phyloP scores from a whole-genome alignment of 2,329 filamentous ascomycete genomes.

The Diaporthe citri region DNA sequence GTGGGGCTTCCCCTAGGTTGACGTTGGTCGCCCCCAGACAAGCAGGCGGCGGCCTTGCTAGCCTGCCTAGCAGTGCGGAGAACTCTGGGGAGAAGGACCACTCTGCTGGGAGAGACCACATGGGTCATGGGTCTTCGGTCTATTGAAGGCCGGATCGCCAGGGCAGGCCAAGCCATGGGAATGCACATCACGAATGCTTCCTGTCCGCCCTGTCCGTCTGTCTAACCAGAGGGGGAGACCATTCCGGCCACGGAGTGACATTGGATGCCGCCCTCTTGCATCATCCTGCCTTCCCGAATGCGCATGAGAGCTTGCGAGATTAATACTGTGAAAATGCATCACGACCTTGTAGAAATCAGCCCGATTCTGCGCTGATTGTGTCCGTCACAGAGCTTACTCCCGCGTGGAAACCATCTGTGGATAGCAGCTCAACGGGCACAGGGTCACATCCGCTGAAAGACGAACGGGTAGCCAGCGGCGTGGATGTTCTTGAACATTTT shows the following conservation, averaged over 20 bases:
- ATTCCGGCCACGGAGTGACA: background rate
- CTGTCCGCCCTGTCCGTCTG: background rate
- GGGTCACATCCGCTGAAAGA: background rate
- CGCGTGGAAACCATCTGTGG: too few relatives aligned
- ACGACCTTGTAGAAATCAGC: background rate
- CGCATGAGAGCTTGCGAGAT: background rate
- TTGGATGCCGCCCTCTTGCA: background rate
- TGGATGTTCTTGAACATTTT: background rate
- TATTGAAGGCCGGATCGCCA: constrained; percentile 28
- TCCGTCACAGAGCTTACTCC: background rate
- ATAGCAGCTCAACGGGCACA: background rate
- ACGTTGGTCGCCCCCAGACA: constrained; percentile 12
- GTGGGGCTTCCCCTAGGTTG: constrained; percentile 27
- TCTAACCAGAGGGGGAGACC: background rate
- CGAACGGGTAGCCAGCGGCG: background rate
- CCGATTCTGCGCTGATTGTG: background rate
- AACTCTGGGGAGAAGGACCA: constrained; percentile 23
- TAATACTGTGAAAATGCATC: background rate
- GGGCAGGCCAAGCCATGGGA: constrained; percentile 13
- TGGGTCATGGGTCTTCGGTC: constrained; percentile 30
- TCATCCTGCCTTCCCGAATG: background rate
- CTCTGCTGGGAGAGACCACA: constrained; percentile 14
- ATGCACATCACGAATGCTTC: constrained; percentile 17
- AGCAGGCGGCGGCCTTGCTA: constrained; percentile 18
- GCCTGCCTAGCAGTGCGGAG: constrained; percentile 19